phyloP scores from a whole-genome alignment of 192 early-diverging fungal genomes.

The Coemansia sp. region DNA sequence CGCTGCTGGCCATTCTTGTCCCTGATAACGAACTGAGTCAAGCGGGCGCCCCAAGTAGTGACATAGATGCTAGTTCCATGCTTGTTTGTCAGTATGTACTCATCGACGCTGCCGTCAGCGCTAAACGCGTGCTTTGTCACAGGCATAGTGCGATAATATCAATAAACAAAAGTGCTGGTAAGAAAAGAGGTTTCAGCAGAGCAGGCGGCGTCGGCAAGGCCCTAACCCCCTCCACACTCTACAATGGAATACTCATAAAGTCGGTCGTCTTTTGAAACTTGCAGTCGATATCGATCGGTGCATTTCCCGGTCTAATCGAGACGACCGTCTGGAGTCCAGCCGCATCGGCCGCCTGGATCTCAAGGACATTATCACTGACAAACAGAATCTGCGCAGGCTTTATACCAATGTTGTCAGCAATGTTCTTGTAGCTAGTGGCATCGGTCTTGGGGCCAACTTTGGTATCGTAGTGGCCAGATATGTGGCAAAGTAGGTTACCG shows the following conservation, averaged over 20 bases:
- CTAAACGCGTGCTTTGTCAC: conserved; percentile 36
- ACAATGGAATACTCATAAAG: conserved; percentile 34
- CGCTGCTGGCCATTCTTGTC: conserved; percentile 53
- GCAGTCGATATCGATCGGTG: conserved; percentile 7
- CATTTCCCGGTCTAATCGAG: conserved; percentile 74
- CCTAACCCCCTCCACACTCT: neutral
- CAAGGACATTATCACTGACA: conserved; percentile 87
- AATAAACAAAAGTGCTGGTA: too few species aligned
- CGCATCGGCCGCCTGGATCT: conserved; percentile 71
- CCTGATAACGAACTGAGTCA: conserved; percentile 63
- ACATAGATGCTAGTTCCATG: conserved; percentile 35
- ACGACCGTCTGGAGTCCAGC: conserved; percentile 71
- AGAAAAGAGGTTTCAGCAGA: too few species aligned
- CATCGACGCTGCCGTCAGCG: conserved; percentile 27
- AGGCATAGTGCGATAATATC: conserved; percentile 30
- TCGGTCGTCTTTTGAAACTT: conserved; percentile 5
- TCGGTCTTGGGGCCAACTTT: conserved; percentile 79
- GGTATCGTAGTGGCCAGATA: conserved; percentile 92
- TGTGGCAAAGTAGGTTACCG: conserved; percentile 70
- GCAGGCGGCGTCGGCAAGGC: neutral
- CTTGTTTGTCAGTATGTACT: conserved; percentile 32
- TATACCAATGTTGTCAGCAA: conserved; percentile 63
- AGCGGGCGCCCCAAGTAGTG: conserved; percentile 63
- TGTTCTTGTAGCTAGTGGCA: conserved; percentile 66
- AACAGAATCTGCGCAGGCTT: conserved; percentile 66